Evolutionary conservation across 495 filamentous ascomycete species (phyloP), one percentile per base, ranked within the genome.

Genomic region (Lophium mytilinum): DNA sequence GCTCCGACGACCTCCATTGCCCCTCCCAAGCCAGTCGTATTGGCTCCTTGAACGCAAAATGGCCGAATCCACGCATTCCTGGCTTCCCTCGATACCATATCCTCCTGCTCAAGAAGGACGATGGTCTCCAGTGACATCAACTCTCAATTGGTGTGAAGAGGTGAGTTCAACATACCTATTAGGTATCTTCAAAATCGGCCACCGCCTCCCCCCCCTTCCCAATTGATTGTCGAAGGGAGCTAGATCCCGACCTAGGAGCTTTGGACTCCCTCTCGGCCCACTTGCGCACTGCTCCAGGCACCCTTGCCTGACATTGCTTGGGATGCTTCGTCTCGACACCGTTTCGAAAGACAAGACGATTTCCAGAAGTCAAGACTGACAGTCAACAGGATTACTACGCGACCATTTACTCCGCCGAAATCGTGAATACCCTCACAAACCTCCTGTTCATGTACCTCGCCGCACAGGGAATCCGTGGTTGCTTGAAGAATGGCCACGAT

Each of bases 91-190:
- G 33, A 78, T 92, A 58, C 80, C 84, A 19, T 96, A 95, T 69
- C 83, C 86, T 41, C 78, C 80, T 45, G 75, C 81, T 9, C 65
- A 75, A 24, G 75, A 80, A 50, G 90, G 90, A 33, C 88, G 83
- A 69, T 96, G 90, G 90, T 81, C 77, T 11, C 84, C 89, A 37
- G 86, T 93, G 41, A 95, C 89, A 0, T 91, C 89, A 17, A 96
- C 90, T 0, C 66, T 96, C 55, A 93, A 95, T 63, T 96, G 89
- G 84, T 95, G 90, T 68, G 90, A 95, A 80, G 90, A 95, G 80
- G 88, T 89, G 71, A 55, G 72, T 42, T 24, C 50, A 35, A 9
- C 46, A 37, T 43, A 11, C 15, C 3, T 37, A n/a, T n/a, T n/a
- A n/a, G n/a, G n/a, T n/a, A n/a, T n/a, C n/a, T n/a, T n/a, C n/a